Percentiles rank a stretch among this genome's conserved stretches.
These are phyloP conservation scores for Ambrosiella beaveri DNA, from an alignment of 2,329 filamentous ascomycete species.

Conservation along the genomic window DNA sequence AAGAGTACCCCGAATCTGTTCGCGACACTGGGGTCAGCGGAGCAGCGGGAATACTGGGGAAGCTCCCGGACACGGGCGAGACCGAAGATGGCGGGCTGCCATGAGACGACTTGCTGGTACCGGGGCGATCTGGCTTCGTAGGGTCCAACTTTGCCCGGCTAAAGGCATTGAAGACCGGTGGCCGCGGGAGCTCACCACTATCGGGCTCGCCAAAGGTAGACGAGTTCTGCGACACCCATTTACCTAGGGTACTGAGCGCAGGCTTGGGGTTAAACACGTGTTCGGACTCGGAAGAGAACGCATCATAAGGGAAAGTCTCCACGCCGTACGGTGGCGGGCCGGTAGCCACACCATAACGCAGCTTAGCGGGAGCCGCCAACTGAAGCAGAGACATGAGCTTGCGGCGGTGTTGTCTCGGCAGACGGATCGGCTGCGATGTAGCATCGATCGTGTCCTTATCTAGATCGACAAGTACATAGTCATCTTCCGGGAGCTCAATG, in stretches of 20 bases:
- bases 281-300: slow-evolving; percentile 74
- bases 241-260: slow-evolving; percentile 55
- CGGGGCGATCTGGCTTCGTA: slow-evolving; percentile 54
- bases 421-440: slow-evolving; percentile 54
- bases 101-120: slow-evolving; percentile 49
- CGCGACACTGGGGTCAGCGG: slow-evolving; percentile 61
- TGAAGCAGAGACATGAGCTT: slow-evolving; percentile 83
- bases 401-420: slow-evolving; percentile 76
- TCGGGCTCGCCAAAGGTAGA: slow-evolving; percentile 62
- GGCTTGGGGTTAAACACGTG: slow-evolving; percentile 61
- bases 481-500: slow-evolving; percentile 76
- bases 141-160: slow-evolving; percentile 54
- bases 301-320: slow-evolving; percentile 80
- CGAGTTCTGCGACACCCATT: slow-evolving; percentile 79
- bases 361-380: slow-evolving; percentile 74
- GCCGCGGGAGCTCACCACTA: slow-evolving; percentile 27
- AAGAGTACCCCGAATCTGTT: slow-evolving; percentile 78
- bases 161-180: slow-evolving; percentile 83
- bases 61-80: slow-evolving; percentile 63
- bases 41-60: slow-evolving; percentile 47
- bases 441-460: slow-evolving; percentile 83
- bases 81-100: slow-evolving; percentile 46
- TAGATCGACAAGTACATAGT: slow-evolving; percentile 87
- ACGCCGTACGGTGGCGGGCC: slow-evolving; percentile 85
- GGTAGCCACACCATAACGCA: slow-evolving; percentile 67